A percentile compares a stretch with the other conserved stretches of the same genome.
These are phyloP conservation scores for Neoboletus magnificus DNA, from an alignment of 768 basidiomycete species.

Conservation along the genomic window DNA sequence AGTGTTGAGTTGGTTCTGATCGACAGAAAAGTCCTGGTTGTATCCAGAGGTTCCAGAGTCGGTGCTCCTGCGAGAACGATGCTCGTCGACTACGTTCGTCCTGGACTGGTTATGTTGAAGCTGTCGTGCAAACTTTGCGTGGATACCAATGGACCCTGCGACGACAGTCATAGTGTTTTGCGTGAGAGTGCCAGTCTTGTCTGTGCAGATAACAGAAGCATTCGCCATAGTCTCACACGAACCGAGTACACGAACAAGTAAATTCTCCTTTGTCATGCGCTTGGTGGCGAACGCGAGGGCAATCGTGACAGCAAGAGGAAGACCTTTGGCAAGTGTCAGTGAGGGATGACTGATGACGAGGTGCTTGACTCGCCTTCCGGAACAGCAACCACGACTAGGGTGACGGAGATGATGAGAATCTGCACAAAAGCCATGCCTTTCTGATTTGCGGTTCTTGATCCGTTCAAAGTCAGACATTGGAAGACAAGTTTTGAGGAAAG, in stretches of 20 bases:
- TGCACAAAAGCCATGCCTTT: conserved; percentile 91
- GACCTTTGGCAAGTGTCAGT: conserved; percentile 43
- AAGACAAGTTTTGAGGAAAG: background rate
- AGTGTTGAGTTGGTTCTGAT: conserved; percentile 65
- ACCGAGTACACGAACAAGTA: conserved; percentile 92
- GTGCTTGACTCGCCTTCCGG: conserved; percentile 59
- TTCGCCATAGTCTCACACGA: conserved; percentile 99
- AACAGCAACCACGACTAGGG: conserved; percentile 83
- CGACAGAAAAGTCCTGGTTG: conserved; percentile 79
- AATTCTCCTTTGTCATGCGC: conserved; percentile 94
- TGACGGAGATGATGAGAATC: conserved; percentile 92
- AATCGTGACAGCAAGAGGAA: conserved; percentile 93
- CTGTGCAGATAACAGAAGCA: conserved; percentile 91
- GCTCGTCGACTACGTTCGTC: conserved; percentile 64
- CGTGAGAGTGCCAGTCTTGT: conserved; percentile 96
- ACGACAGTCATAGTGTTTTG: conserved; percentile 96
- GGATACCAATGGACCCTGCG: conserved; percentile 90
- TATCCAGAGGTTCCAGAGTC: conserved; percentile 38
- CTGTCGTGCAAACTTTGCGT: conserved; percentile 87
- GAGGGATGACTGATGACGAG: background rate
- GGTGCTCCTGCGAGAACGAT: conserved; percentile 31
- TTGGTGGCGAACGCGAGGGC: conserved; percentile 97
- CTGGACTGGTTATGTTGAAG: conserved; percentile 69
- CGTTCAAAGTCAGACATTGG: conserved; percentile 6
- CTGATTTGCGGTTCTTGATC: conserved; percentile 59